Percentiles rank a stretch among this genome's conserved stretches.
phyloP scores from a whole-genome alignment of 2,329 filamentous ascomycete species.

The Didymella lethalis region DNA sequence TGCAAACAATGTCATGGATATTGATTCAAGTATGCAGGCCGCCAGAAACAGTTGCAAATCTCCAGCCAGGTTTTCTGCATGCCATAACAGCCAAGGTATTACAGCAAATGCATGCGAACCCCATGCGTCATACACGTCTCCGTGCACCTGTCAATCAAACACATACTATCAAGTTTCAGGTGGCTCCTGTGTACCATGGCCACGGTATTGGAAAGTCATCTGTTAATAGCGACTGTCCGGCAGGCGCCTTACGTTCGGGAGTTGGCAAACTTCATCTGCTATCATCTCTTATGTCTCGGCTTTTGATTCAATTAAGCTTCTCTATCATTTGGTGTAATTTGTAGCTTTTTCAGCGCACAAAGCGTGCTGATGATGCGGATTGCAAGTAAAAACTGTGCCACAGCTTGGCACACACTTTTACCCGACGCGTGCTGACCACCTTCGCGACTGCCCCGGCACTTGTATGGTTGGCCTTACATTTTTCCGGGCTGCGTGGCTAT shows the following conservation, averaged over 20 bases:
- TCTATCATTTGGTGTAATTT: background rate
- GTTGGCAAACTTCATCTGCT: too few relatives aligned
- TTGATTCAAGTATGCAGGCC: background rate
- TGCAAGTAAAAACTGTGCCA: constrained; percentile 14
- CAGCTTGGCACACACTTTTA: constrained; percentile 10
- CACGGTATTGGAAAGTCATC: background rate
- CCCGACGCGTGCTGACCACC: constrained; percentile 18
- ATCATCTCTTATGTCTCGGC: too few relatives aligned
- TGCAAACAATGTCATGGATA: background rate
- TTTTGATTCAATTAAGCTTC: background rate
- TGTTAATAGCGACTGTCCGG: background rate
- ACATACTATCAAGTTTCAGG: background rate
- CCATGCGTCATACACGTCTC: background rate
- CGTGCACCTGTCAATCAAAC: background rate
- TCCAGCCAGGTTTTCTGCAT: background rate
- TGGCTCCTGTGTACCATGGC: background rate
- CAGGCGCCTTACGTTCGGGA: background rate
- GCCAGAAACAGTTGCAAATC: background rate
- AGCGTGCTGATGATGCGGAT: constrained; percentile 7
- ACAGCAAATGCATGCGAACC: constrained; percentile 1
- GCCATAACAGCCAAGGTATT: background rate
- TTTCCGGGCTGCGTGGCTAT: constrained; percentile 3
- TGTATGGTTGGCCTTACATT: constrained; percentile 5
- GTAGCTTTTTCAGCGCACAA: background rate
- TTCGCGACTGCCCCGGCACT: background rate